A percentile compares a stretch with the other conserved stretches of the same genome.
These are phyloP conservation scores for Nakazawaea ishiwadae DNA, from an alignment of 805 yeast species.

Conservation along the genomic window DNA sequence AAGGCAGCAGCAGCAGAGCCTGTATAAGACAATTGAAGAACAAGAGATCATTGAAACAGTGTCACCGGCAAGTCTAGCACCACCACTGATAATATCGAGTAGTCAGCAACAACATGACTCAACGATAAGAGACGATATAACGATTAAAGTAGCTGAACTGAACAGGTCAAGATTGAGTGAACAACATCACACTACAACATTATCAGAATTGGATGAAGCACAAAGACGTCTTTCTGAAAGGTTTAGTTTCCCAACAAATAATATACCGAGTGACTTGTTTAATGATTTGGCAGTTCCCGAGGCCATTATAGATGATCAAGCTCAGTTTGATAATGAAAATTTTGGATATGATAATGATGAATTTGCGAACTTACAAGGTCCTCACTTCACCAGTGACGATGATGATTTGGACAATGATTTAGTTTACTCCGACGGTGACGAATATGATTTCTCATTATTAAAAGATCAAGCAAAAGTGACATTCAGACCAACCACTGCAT, in stretches of 20 bases:
- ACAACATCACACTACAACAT: slow-evolving; percentile 5
- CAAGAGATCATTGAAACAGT: background rate
- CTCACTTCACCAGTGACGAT: slow-evolving; percentile 7
- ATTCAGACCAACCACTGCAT: slow-evolving; percentile 15
- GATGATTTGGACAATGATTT: slow-evolving; percentile 13
- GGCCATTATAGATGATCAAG: slow-evolving; percentile 6
- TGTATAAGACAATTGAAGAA: background rate
- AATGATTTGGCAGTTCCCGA: slow-evolving; percentile 12
- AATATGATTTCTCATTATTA: slow-evolving; percentile 12
- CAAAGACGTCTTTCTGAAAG: slow-evolving; percentile 7
- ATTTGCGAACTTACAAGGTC: background rate
- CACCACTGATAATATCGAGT: background rate
- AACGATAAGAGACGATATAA: background rate
- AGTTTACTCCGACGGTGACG: slow-evolving; percentile 15
- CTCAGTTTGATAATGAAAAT: slow-evolving; percentile 6
- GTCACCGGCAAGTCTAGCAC: slow-evolving; percentile 1
- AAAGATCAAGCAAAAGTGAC: background rate
- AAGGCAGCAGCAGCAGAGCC: no score
- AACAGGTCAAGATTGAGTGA: background rate
- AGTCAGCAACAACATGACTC: background rate
- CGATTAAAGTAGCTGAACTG: background rate
- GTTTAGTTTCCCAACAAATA: slow-evolving; percentile 4
- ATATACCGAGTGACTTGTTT: slow-evolving; percentile 7
- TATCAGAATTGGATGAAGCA: slow-evolving; percentile 9
- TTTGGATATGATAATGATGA: slow-evolving; percentile 11